These are phyloP conservation scores for Pseudogymnoascus sp. DNA, from an alignment of 2,329 filamentous ascomycete species.

Conservation along the genomic window DNA sequence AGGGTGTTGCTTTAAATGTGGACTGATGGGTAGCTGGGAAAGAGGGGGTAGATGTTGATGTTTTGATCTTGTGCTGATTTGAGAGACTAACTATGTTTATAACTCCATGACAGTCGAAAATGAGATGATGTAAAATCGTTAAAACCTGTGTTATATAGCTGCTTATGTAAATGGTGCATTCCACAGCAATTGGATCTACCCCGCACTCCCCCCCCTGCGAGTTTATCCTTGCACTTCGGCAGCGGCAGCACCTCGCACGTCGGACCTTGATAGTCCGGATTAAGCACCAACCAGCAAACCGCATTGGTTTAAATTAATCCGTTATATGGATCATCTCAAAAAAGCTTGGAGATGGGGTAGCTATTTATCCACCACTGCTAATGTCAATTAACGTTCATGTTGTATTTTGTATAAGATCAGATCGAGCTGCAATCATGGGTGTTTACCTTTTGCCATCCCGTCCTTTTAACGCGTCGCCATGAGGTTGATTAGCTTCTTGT, in stretches of 20 bases:
- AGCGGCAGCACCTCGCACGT: not conserved
- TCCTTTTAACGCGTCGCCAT: not conserved
- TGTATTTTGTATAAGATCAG: constrained; percentile 1
- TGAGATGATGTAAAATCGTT: not conserved
- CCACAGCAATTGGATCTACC: not conserved
- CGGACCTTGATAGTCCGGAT: not conserved
- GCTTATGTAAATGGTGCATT: not conserved
- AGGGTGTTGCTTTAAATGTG: not conserved
- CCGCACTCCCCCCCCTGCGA: not conserved
- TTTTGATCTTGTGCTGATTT: not conserved
- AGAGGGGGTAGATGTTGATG: not conserved
- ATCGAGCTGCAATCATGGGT: not conserved
- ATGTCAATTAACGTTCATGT: not conserved
- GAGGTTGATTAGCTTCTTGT: not conserved
- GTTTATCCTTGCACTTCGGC: not conserved
- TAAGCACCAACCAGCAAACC: not conserved
- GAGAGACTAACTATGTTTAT: not conserved
- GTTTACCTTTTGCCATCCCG: not conserved
- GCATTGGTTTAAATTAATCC: not conserved
- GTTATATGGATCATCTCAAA: constrained; percentile 2
- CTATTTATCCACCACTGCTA: constrained; percentile 8
- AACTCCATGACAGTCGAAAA: not conserved
- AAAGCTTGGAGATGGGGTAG: not conserved
- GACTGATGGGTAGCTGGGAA: not conserved
- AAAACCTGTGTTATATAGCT: not conserved